Base-by-base conservation (phyloP, 176 grass and related monocot species). In the Triticum urartu region DNA sequence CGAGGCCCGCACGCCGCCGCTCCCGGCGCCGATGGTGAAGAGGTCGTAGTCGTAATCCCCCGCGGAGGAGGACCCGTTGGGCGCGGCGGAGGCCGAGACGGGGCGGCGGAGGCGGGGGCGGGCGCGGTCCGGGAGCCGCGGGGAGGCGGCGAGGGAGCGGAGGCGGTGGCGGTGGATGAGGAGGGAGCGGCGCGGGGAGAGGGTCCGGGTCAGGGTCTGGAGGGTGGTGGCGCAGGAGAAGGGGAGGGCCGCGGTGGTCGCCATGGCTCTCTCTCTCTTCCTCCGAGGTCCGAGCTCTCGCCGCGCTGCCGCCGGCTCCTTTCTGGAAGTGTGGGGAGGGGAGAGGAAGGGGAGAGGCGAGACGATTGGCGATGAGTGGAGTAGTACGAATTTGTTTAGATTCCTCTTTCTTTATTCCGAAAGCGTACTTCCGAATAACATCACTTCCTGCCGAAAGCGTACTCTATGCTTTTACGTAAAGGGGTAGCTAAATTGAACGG, bases 21-120 rank as follows among this genome's bases (percentile, higher is more conserved):
- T 98, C 47, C 96, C 93, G 33, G 96, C 96, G 36, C 96, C 96
- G 68, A 98, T 88, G 54, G 96, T 95, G 80, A 98, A 95, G 56
- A 98, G 93, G 86, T 98, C 96, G 70, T 88, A 95, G 81, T 95
- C 93, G 59, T 93, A 94, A 73, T 83, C 89, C 65, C 81, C 63
- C 1, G 80, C 82, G 0, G 77, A 70, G 61, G 86, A 65, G 40
- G 88, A 34, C 5, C 86, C 92, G 75, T 85, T 95, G 5, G 87
- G 78, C 5, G 50, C 35, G 7, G 84, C 65, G 66, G 82, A 89
- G 18, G 76, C 81, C 48, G 79, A 54, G 33, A 89, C 4, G 50
- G 63, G 62, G 75, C 84, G 62, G 72, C 85, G 72, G 76, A 63
- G 89, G 68, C 20, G 76, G 72, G 64, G 36, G 36, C 36, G 6